These are phyloP conservation scores for Myrmaecium sp. DNA, from an alignment of 2,329 filamentous ascomycete genomes.

Conservation along the genomic window DNA sequence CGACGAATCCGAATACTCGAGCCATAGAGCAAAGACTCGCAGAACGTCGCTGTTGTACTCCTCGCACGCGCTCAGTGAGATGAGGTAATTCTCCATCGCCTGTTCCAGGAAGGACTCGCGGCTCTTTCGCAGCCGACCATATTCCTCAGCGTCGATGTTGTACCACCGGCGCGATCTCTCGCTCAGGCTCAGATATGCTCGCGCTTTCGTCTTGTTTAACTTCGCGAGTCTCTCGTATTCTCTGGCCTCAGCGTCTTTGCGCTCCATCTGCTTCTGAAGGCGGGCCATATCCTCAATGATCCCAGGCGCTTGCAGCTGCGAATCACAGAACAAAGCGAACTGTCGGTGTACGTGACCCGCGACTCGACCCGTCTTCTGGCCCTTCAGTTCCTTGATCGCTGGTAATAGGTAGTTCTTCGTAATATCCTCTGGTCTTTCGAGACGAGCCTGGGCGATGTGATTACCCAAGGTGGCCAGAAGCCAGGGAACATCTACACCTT, in stretches of 20 bases:
- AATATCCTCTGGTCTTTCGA: slow-evolving; percentile 83
- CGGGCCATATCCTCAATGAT: slow-evolving; percentile 70
- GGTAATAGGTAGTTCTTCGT: slow-evolving; percentile 73
- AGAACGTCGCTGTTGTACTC: slow-evolving; percentile 78
- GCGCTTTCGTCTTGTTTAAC: slow-evolving; percentile 29
- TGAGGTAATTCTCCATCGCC: slow-evolving; percentile 83
- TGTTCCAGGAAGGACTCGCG: slow-evolving; percentile 72
- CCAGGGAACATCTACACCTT: slow-evolving; percentile 11
- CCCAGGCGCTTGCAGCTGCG: slow-evolving; percentile 77
- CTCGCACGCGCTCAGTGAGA: slow-evolving; percentile 70
- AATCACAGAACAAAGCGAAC: slow-evolving; percentile 88
- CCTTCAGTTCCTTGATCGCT: slow-evolving; percentile 65
- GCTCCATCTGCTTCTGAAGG: slow-evolving; percentile 60
- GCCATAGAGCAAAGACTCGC: slow-evolving; percentile 85
- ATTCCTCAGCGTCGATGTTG: slow-evolving; percentile 75
- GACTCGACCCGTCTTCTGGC: slow-evolving; percentile 48
- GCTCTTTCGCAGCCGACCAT: slow-evolving; percentile 57
- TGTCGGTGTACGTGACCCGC: slow-evolving; percentile 85
- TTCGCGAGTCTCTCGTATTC: slow-evolving; percentile 49
- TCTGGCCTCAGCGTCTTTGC: slow-evolving; percentile 63
- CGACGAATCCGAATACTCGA: slow-evolving; percentile 64
- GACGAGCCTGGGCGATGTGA: slow-evolving; percentile 71
- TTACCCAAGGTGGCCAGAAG: slow-evolving; percentile 38
- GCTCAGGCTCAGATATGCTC: slow-evolving; percentile 35
- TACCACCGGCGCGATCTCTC: slow-evolving; percentile 74